Conservation (phyloP, 352 stramenopile genomes). For the Pythium monospermum region DNA sequence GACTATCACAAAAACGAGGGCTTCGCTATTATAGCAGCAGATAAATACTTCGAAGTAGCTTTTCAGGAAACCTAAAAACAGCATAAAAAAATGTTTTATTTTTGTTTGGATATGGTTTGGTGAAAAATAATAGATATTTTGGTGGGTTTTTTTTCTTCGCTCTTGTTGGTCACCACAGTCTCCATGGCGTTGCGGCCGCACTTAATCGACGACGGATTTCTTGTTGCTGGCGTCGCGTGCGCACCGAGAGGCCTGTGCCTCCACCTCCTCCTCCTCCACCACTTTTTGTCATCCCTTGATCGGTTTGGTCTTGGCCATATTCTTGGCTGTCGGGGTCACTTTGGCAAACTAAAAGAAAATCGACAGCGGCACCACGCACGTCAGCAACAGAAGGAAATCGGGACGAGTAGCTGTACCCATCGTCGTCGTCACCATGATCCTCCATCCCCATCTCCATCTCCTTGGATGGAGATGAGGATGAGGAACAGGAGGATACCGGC, state of each 20-base stretch:
- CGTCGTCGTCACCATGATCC: too few species aligned
- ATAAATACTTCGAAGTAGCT: too few species aligned
- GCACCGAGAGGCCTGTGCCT: constrained; percentile 5
- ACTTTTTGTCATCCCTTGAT: constrained; percentile 1
- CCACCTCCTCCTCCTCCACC: constrained; percentile 8
- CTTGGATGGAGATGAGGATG: too few species aligned
- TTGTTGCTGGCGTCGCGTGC: constrained; percentile 14
- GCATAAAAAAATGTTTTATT: constrained; percentile 8
- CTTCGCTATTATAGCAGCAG: too few species aligned
- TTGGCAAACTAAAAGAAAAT: constrained; percentile 27
- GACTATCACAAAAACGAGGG: too few species aligned
- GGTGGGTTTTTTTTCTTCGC: too few species aligned
- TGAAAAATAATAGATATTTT: constrained; percentile 13
- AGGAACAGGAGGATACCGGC: too few species aligned
- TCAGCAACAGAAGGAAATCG: constrained; percentile 17
- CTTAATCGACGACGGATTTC: constrained; percentile 8
- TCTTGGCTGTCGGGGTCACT: constrained; percentile 13
- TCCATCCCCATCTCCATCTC: too few species aligned
- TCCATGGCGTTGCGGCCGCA: constrained; percentile 8
- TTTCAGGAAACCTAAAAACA: too few species aligned
- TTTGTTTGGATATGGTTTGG: too few species aligned
- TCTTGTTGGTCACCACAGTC: constrained; percentile 24
- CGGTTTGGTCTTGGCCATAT: background rate
- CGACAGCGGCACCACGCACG: constrained; percentile 16
- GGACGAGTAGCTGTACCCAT: background rate